A percentile compares a stretch with the other conserved stretches of the same genome.
phyloP scores from a whole-genome alignment of 768 basidiomycete genomes.

The Mrakia blollopis region DNA sequence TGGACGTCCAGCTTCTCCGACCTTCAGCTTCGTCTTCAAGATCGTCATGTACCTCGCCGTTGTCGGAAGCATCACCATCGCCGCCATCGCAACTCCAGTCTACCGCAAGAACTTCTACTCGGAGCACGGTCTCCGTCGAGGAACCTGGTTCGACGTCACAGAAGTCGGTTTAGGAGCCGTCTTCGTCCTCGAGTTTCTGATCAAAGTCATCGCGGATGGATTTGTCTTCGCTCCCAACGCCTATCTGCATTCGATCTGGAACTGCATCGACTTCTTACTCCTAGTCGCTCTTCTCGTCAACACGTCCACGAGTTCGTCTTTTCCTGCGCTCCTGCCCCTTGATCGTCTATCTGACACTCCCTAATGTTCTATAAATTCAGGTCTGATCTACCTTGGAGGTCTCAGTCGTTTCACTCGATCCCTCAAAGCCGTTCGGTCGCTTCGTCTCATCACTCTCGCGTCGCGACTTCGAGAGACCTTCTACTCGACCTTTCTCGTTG shows the following conservation, averaged over 20 bases:
- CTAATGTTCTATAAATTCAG: neutral
- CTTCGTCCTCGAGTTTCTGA: slow-evolving; percentile 72
- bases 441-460: slow-evolving; percentile 84
- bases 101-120: slow-evolving; percentile 62
- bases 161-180: slow-evolving; percentile 26
- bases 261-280: slow-evolving; percentile 80
- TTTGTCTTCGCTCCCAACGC: slow-evolving; percentile 66
- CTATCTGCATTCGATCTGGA: slow-evolving; percentile 88
- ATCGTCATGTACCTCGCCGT: slow-evolving; percentile 68
- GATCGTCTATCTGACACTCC: slow-evolving; percentile 52
- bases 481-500: slow-evolving; percentile 75
- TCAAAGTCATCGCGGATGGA: slow-evolving; percentile 91
- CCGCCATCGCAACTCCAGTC: slow-evolving; percentile 62
- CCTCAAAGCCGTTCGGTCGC: slow-evolving; percentile 78
- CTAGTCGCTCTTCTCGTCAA: slow-evolving; percentile 64
- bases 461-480: slow-evolving; percentile 81
- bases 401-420: slow-evolving; percentile 75
- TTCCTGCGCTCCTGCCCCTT: slow-evolving; percentile 30
- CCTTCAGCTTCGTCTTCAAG: slow-evolving; percentile 68
- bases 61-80: slow-evolving; percentile 72
- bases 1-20: slow-evolving; percentile 63
- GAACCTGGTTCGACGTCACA: slow-evolving; percentile 70
- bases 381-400: slow-evolving; percentile 71
- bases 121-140: slow-evolving; percentile 53
- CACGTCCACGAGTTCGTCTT: slow-evolving; percentile 34